phyloP scores from a whole-genome alignment of 116 monocot genomes.

The Cymodocea nodosa region DNA sequence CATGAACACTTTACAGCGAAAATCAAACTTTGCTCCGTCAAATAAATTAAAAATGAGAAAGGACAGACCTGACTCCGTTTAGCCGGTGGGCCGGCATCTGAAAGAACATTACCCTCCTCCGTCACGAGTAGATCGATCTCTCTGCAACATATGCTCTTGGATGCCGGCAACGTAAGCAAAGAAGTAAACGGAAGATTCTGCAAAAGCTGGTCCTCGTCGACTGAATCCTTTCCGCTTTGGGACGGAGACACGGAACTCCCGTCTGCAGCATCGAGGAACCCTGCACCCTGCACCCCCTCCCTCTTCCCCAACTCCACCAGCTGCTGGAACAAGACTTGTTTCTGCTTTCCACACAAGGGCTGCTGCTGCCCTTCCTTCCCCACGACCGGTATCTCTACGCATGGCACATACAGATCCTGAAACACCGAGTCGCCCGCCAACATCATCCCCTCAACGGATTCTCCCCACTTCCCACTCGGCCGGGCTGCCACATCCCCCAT shows the following conservation, averaged over 20 bases:
- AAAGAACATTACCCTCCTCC: conserved; percentile 23
- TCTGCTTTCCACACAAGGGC: conserved; percentile 3
- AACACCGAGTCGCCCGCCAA: conserved; percentile 25
- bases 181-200: conserved; percentile 36
- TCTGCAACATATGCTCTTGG: conserved; percentile 11
- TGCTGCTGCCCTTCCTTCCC: not conserved
- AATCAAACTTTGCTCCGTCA: not conserved
- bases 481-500: not conserved
- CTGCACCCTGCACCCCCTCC: conserved; percentile 7
- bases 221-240: conserved; percentile 5
- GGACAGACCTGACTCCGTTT: conserved; percentile 32
- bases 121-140: conserved; percentile 26
- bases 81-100: conserved; percentile 17
- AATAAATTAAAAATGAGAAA: not conserved
- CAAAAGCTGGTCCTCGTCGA: conserved; percentile 1
- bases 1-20: not conserved
- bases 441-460: conserved; percentile 17
- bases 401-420: conserved; percentile 58
- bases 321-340: conserved; percentile 25
- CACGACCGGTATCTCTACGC: conserved; percentile 7
- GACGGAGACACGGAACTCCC: conserved; percentile 24
- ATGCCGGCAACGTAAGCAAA: conserved; percentile 33
- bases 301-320: conserved; percentile 41
- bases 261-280: not conserved
- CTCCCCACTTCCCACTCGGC: conserved; percentile 3